Evolutionary conservation across 2,329 filamentous ascomycete species (phyloP).

Genomic region (Cladophialophora yegresii): DNA sequence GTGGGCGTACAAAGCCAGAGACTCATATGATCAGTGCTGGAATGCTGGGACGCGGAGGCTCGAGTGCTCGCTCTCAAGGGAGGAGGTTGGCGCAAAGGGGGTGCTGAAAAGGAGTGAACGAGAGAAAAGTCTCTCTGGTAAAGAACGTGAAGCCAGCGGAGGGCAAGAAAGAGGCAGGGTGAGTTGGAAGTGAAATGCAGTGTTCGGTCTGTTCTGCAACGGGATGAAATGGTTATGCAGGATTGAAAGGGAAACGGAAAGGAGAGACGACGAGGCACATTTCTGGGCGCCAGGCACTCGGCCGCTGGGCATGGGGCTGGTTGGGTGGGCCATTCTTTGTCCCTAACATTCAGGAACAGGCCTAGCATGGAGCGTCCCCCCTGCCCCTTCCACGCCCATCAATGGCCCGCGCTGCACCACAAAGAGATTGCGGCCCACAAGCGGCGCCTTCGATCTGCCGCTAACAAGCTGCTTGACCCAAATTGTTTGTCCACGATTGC

Average conservation of each 20-base stretch:
- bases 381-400: slow-evolving; percentile 4
- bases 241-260: slow-evolving; percentile 15
- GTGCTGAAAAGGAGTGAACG: slow-evolving; percentile 37
- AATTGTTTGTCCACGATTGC: slow-evolving; percentile 4
- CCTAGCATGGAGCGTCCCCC: slow-evolving; percentile 13
- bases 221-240: slow-evolving; percentile 13
- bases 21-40: slow-evolving; percentile 37
- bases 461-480: slow-evolving; percentile 18
- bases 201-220: slow-evolving; percentile 13
- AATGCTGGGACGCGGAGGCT: slow-evolving; percentile 28
- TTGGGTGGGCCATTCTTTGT: slow-evolving; percentile 17
- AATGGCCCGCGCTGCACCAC: slow-evolving; percentile 18
- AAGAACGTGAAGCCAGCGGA: slow-evolving; percentile 35
- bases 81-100: slow-evolving; percentile 17
- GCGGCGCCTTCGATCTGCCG: slow-evolving; percentile 22
- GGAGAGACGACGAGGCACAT: slow-evolving; percentile 10
- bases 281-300: slow-evolving; percentile 20
- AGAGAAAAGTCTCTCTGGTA: slow-evolving; percentile 38
- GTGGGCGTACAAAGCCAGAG: slow-evolving; percentile 35
- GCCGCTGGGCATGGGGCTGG: neutral
- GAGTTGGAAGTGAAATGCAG: slow-evolving; percentile 14
- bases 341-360: slow-evolving; percentile 27
- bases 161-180: slow-evolving; percentile 31
- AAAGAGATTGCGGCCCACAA: slow-evolving; percentile 29
- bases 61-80: slow-evolving; percentile 4